phyloP scores from a whole-genome alignment of 2,329 filamentous ascomycete species.

The Elsinoe necatrix region DNA sequence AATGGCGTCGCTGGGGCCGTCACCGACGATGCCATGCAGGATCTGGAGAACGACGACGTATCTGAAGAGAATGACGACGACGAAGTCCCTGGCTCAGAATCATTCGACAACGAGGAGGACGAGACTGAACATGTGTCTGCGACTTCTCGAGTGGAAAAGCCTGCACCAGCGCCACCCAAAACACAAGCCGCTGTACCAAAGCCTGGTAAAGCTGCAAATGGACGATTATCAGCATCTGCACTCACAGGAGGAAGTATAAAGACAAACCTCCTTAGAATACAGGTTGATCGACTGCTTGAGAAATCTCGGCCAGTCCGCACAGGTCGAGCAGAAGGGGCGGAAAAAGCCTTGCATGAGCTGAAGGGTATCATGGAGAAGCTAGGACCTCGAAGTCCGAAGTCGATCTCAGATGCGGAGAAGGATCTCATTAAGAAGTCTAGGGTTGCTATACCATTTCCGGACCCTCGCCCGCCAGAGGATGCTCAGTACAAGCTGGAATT shows the following conservation, averaged over 20 bases:
- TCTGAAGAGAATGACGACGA: conserved; percentile 17
- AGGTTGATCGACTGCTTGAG: conserved; percentile 54
- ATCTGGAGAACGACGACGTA: conserved; percentile 18
- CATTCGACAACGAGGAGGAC: not conserved
- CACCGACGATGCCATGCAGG: conserved; percentile 12
- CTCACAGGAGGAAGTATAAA: conserved; percentile 52
- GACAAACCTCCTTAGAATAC: conserved; percentile 58
- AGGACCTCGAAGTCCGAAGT: conserved; percentile 41
- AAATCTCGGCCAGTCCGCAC: conserved; percentile 52
- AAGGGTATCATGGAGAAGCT: conserved; percentile 51
- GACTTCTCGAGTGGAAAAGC: not conserved
- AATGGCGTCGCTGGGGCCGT: not conserved
- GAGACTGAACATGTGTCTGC: not conserved
- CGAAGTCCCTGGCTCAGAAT: not conserved
- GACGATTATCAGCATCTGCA: conserved; percentile 26
- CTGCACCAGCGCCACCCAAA: conserved; percentile 11
- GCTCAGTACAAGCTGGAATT: conserved; percentile 77
- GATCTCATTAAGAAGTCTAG: conserved; percentile 58
- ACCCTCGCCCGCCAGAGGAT: conserved; percentile 66
- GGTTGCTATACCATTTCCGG: conserved; percentile 72
- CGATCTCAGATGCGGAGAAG: conserved; percentile 57
- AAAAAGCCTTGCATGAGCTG: conserved; percentile 46
- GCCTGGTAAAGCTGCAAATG: conserved; percentile 18
- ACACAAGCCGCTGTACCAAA: conserved; percentile 10
- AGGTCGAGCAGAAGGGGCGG: conserved; percentile 43